These are phyloP conservation scores for Microdochium trichocladiopsis DNA, from an alignment of 2,329 filamentous ascomycete genomes.

Conservation along the genomic window DNA sequence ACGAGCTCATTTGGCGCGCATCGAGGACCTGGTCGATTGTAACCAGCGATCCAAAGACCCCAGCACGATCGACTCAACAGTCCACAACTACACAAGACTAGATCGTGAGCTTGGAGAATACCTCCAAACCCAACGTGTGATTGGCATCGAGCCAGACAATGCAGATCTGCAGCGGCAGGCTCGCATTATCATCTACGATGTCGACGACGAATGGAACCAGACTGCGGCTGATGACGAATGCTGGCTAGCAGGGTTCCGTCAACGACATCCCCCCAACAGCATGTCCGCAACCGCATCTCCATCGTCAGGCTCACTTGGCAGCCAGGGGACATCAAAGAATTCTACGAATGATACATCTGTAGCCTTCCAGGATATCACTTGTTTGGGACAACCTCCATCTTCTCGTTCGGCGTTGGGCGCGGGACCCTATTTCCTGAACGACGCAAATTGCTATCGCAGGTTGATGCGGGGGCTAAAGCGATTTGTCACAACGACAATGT, in stretches of 20 bases:
- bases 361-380: conserved; percentile 1
- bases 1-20: conserved; percentile 49
- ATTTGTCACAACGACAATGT: conserved; percentile 46
- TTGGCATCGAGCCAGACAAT: conserved; percentile 43
- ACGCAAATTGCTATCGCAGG: conserved; percentile 53
- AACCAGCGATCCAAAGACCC: conserved; percentile 44
- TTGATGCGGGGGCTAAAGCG: conserved; percentile 45
- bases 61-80: conserved; percentile 49
- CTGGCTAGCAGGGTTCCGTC: conserved; percentile 47
- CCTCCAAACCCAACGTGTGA: conserved; percentile 32
- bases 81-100: conserved; percentile 50
- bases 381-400: background rate
- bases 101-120: conserved; percentile 50
- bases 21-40: conserved; percentile 44
- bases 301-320: conserved; percentile 7
- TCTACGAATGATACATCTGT: background rate
- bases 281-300: conserved; percentile 12
- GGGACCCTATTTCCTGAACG: conserved; percentile 43
- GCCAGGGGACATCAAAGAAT: background rate
- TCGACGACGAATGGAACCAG: conserved; percentile 57
- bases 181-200: conserved; percentile 55
- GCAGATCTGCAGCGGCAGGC: conserved; percentile 49
- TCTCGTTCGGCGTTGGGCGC: conserved; percentile 12
- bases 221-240: conserved; percentile 49
- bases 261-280: conserved; percentile 28